Evolutionary conservation across 208 protist genomes (phyloP), one percentile per base, ranked within the genome.

Genomic region (Phytomonas sp.): DNA sequence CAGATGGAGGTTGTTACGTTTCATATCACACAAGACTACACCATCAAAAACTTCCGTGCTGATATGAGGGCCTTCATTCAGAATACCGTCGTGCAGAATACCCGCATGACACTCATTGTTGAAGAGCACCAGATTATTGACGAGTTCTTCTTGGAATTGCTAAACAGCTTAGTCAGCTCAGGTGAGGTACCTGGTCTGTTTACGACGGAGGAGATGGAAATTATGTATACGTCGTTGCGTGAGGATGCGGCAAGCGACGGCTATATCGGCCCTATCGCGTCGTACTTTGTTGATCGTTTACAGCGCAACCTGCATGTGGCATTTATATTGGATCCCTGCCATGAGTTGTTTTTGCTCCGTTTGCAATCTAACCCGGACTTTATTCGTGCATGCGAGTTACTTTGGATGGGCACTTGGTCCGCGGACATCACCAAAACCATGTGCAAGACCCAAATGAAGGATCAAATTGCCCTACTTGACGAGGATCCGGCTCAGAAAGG

Each of bases 81-180:
- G 67, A 76, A 83, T 9, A 86, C 93, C 6, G 89, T 83, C 6
- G 71, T 71, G 67, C 84, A 94, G 67, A 91, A 96, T 72, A 82
- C 82, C 62, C 96, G 97, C 53, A 40, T 40, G 9, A 84, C 98
- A 30, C 84, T 93, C n/a, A 96, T 99, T 63, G 77, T 99, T 4
- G 83, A 99, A 29, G 96, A 98, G 62, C 92, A 97, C 74, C 94
- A 99, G 77, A 91, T 99, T 63, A 97, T 98, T 37, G 72, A 98
- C 29, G 98, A 99, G 72, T 67, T 80, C 13, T 99, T 99, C 84
- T 78, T 99, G 23, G 97, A 99, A 83, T 91, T 96, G 71, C 79
- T 98, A 37, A 94, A 90, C 73, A 91, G 88, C 73, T 8, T 31
- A 9, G 29, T 31, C 26, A 62, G 59, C 59, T 32, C 26, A 7